Base-by-base conservation (phyloP, 345 rosid species). In the Gossypium stocksii region DNA sequence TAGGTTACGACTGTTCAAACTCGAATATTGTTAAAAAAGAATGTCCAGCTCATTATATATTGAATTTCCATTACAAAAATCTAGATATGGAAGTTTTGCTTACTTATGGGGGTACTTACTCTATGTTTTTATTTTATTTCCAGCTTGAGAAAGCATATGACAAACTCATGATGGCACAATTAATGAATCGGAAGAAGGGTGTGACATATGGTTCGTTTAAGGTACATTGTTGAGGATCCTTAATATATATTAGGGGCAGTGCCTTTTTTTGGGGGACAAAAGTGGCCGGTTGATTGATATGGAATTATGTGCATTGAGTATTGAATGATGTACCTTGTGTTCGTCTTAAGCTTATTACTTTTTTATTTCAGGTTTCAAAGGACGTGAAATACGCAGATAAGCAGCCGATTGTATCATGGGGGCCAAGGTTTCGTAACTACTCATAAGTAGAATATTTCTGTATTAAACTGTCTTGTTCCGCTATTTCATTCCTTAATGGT, bases 111-210 rank as follows among this genome's bases (percentile, higher is more conserved):
- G n/a, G 41, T 53, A 58, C 58, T 74, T 59, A 59, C 62, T 63
- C 54, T 80, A 62, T 78, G 52, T 68, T 0, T 34, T 20, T 80
- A 48, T 64, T 3, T 73, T 60, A 23, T 57, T 79, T 79, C 46
- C 85, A 96, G 99, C 90, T 96, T 77, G 99, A 93, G 87, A 91
- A 90, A 84, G 98, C 99, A 34, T 96, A 96, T 78, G 99, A 96
- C 88, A 91, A 91, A 81, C 86, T 96, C 80, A 96, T 96, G 91
- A 91, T 91, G 92, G 81, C 87, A 29, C 98, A 96, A 77, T 82
- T 96, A 71, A 80, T 76, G 77, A 84, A 88, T 71, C 86, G 98
- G 77, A 93, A 93, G 84, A 86, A 89, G 80, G 99, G 99, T 46
- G 82, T 95, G 77, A 80, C 92, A 23, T 93, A 81, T 67, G 97